Conservation (phyloP, 2,329 filamentous ascomycete genomes). For the Fulvia fulva region DNA sequence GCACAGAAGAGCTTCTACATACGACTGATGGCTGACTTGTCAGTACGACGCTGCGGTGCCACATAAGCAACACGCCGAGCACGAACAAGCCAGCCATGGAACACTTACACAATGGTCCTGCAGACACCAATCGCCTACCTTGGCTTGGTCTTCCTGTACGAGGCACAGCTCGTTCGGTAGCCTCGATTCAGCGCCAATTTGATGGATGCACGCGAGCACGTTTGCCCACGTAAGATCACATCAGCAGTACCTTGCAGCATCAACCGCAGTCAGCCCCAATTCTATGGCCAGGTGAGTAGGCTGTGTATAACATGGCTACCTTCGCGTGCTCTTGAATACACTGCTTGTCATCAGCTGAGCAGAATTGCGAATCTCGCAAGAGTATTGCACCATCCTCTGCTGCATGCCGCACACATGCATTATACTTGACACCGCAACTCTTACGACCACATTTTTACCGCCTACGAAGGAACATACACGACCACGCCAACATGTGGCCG, state of each 20-base stretch:
- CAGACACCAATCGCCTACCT: not conserved
- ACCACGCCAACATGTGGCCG: constrained; percentile 4
- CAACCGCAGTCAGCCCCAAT: not conserved
- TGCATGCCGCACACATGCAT: not conserved
- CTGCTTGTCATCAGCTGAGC: not conserved
- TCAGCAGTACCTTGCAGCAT: not conserved
- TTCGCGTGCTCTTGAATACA: too few species aligned
- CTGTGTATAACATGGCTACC: not conserved
- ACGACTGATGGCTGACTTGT: too few species aligned
- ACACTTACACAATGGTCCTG: not conserved
- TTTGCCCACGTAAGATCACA: not conserved
- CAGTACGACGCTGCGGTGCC: too few species aligned
- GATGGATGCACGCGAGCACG: not conserved
- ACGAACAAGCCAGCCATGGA: not conserved
- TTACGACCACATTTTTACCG: not conserved
- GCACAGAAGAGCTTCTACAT: too few species aligned
- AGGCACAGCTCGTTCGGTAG: not conserved
- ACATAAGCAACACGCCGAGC: not conserved
- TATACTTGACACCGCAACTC: not conserved
- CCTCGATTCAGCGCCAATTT: not conserved
- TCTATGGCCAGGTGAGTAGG: not conserved
- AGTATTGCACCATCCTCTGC: not conserved
- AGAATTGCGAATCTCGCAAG: not conserved
- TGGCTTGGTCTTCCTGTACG: not conserved
- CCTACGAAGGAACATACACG: not conserved